Base-by-base conservation (phyloP, 805 yeast genomes). In the Wickerhamiella musiphila region DNA sequence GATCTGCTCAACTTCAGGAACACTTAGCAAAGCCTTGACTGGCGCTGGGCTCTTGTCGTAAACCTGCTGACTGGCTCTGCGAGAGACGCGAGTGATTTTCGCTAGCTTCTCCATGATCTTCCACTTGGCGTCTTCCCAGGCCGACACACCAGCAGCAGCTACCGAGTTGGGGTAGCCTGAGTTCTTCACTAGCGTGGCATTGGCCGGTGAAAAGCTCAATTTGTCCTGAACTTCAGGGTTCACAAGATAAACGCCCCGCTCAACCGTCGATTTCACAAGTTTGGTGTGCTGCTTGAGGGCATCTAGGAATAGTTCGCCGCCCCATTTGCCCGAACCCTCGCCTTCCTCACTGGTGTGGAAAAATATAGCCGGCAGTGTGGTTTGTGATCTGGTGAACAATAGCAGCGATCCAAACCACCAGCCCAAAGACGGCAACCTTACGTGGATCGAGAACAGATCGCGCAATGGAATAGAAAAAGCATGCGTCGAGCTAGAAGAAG, bases 351-450 rank as follows among this genome's bases (percentile, higher is more conserved):
- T 77, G 48, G 90, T 98, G 53, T 90, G 98, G 59, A 90, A 84
- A 52, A 84, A 90, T 25, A 90, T 47, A 4, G 83, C 75, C 0
- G 96, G 96, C 12, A 82, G 54, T 27, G 72, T 69, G 6, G 70
- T 70, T 26, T 57, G 69, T 20, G 54, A 49, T 41, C 68, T 67
- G 2, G 86, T 68, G 52, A 81, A 75, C 18, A 90, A 53, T 2
- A 82, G 59, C 11, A 86, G 57, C 0, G 94, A 78, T 0, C 99
- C 99, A 55, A 68, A 70, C 94, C 95, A 86, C 71, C 83, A 73
- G 2, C 84, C 93, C 11, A 70, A 58, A 2, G 83, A 72, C 5
- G 94, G 95, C 2, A 74, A 74, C 33, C 95, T 64, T 9, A 76
- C 67, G 51, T 84, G 93, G 25, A 90, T 62, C 17, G 93, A 78